Evolutionary conservation across 2,329 filamentous ascomycete genomes (phyloP).

Genomic region (Gnomoniopsis smithogilvyi): DNA sequence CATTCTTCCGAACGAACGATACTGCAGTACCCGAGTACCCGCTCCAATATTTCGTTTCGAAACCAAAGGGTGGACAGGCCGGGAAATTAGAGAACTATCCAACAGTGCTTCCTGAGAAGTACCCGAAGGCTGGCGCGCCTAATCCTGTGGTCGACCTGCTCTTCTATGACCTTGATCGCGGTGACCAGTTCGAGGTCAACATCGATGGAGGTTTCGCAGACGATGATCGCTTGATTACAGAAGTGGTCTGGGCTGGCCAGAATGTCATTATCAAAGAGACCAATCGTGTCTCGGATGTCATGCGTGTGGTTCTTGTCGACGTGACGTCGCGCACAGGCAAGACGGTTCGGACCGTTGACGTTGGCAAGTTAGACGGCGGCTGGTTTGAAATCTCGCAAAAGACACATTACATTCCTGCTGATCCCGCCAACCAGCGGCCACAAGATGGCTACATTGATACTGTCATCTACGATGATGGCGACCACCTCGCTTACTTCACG

Average conservation of each 20-base stretch:
- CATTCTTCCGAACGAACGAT: constrained; percentile 93
- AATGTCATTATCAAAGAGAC: constrained; percentile 88
- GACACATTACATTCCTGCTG: constrained; percentile 82
- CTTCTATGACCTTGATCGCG: constrained; percentile 80
- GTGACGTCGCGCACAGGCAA: constrained; percentile 69
- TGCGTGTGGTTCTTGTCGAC: constrained; percentile 85
- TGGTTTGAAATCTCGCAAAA: constrained; percentile 95
- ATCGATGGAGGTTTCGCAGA: constrained; percentile 75
- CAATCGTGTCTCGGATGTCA: constrained; percentile 88
- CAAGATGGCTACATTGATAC: constrained; percentile 93
- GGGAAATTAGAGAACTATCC: constrained; percentile 83
- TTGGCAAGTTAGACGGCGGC: constrained; percentile 83
- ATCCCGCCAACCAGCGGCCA: constrained; percentile 69
- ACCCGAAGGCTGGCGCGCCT: constrained; percentile 90
- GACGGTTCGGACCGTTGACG: constrained; percentile 74
- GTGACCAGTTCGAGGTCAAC: constrained; percentile 75
- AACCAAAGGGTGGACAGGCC: constrained; percentile 72
- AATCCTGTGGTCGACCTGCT: constrained; percentile 86
- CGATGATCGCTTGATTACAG: constrained; percentile 84
- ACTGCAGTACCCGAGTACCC: constrained; percentile 87
- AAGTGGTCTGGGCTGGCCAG: constrained; percentile 84
- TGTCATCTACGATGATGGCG: constrained; percentile 78
- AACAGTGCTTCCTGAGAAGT: constrained; percentile 89
- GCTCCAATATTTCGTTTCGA: constrained; percentile 86
- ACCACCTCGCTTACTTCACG: constrained; percentile 91